A percentile compares a stretch with the other conserved stretches of the same genome.
Evolutionary conservation across 2,329 filamentous ascomycete genomes (phyloP).

Genomic region (Pseudogymnoascus sp.): DNA sequence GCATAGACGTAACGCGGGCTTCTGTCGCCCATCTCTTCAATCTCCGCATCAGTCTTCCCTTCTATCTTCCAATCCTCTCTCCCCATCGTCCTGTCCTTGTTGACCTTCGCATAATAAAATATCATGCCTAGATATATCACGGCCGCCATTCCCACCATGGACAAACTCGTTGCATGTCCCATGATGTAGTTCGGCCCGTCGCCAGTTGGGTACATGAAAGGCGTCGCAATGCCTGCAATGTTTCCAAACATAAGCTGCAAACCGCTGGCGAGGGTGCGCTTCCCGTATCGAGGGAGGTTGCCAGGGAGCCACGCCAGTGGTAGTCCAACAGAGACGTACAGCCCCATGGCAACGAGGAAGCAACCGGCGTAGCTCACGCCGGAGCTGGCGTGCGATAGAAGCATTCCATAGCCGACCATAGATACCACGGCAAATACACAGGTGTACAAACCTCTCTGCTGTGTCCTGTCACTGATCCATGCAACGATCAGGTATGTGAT

Average conservation of each 20-base stretch:
- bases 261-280: conserved; percentile 51
- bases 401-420: conserved; percentile 49
- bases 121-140: conserved; percentile 25
- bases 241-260: conserved; percentile 55
- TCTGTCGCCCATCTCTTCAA: conserved; percentile 36
- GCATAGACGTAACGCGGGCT: conserved; percentile 28
- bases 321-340: conserved; percentile 38
- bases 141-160: conserved; percentile 36
- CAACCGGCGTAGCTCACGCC: conserved; percentile 55
- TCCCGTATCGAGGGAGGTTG: conserved; percentile 54
- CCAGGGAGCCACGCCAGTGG: conserved; percentile 36
- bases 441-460: conserved; percentile 48
- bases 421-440: conserved; percentile 44
- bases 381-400: conserved; percentile 43
- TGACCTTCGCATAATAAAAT: conserved; percentile 30
- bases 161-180: conserved; percentile 46
- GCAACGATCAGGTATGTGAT: conserved; percentile 52
- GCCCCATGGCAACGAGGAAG: conserved; percentile 51
- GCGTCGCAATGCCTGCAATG: conserved; percentile 50
- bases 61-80: conserved; percentile 35
- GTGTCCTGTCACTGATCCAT: conserved; percentile 48
- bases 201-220: conserved; percentile 43
- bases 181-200: conserved; percentile 40
- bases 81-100: conserved; percentile 32
- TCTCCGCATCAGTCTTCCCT: conserved; percentile 35